Conservation (phyloP, 345 rosid species). For the Garcia nutans region DNA sequence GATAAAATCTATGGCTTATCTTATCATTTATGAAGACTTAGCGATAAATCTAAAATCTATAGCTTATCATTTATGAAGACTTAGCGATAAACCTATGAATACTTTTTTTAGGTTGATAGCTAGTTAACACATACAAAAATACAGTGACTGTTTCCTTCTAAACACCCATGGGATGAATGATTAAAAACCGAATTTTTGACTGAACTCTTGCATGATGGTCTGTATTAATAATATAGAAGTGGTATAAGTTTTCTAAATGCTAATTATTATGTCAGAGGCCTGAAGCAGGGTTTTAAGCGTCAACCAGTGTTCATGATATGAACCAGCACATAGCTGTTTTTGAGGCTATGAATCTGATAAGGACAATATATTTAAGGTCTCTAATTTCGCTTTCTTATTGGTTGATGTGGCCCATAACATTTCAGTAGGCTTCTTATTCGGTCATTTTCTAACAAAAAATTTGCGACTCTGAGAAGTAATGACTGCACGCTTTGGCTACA, state of each 20-base stretch:
- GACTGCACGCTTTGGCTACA: background rate
- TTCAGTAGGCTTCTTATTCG: background rate
- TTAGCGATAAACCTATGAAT: background rate
- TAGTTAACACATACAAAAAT: background rate
- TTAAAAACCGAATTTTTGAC: background rate
- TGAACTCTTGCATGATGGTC: background rate
- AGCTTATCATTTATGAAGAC: background rate
- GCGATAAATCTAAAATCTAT: background rate
- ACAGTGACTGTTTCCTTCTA: background rate
- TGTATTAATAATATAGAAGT: background rate
- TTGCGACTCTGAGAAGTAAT: no score
- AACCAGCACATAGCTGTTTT: background rate
- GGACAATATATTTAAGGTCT: background rate
- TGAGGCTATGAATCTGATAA: background rate
- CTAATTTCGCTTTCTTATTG: background rate
- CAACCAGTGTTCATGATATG: background rate
- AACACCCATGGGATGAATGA: background rate
- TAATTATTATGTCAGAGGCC: background rate
- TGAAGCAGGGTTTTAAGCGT: background rate
- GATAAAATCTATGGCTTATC: background rate
- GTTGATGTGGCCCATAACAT: background rate
- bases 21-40: background rate
- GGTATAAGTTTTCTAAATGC: background rate
- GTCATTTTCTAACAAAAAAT: background rate
- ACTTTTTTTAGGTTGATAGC: background rate